Conservation (phyloP, 345 rosid genomes). For the Dipteronia dyeriana region DNA sequence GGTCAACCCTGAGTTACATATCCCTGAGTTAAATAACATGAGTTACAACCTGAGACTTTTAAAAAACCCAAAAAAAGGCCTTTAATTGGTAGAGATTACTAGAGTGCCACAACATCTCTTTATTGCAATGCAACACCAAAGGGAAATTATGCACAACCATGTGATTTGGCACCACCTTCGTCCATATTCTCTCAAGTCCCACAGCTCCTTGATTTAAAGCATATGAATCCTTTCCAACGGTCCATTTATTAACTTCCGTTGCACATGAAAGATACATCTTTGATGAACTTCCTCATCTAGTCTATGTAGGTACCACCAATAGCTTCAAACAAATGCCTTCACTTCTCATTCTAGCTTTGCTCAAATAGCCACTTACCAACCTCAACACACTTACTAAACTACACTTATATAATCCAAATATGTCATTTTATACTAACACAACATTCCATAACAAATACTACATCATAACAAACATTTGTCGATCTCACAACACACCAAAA, state of each 20-base stretch:
- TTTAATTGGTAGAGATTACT: neutral
- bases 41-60: neutral
- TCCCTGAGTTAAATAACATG: no score
- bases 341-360: neutral
- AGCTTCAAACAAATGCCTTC: neutral
- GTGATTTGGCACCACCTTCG: neutral
- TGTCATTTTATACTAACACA: neutral
- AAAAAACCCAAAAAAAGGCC: neutral
- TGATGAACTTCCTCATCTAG: neutral
- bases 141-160: neutral
- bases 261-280: neutral
- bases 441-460: neutral
- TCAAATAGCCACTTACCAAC: neutral
- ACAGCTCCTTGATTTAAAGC: no score
- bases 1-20: neutral
- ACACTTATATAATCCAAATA: neutral
- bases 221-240: neutral
- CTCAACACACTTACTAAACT: neutral
- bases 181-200: neutral
- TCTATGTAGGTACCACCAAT: neutral
- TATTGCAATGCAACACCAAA: neutral
- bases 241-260: neutral
- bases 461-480: neutral
- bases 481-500: no score
- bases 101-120: neutral